Conservation (phyloP, 768 basidiomycete species). For the Russula ochroleuca region DNA sequence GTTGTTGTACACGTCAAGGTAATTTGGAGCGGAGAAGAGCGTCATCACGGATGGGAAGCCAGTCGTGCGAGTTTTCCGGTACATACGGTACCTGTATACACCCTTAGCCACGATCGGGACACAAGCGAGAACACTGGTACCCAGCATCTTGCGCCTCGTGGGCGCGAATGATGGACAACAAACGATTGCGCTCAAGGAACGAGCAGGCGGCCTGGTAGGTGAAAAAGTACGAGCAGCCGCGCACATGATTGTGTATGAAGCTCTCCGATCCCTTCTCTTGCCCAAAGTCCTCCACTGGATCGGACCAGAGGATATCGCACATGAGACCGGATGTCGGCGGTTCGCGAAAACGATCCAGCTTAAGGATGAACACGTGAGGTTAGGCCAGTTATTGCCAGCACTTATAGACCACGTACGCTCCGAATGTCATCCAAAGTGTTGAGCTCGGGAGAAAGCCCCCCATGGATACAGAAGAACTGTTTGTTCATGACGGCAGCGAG, state of each 20-base stretch:
- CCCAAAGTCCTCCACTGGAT: slow-evolving; percentile 97
- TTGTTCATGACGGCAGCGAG: slow-evolving; percentile 99
- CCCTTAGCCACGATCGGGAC: slow-evolving; percentile 4
- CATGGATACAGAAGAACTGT: slow-evolving; percentile 98
- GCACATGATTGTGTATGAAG: slow-evolving; percentile 93
- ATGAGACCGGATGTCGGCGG: slow-evolving; percentile 96
- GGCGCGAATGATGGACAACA: slow-evolving; percentile 94
- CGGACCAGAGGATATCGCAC: slow-evolving; percentile 99
- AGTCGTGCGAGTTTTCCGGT: slow-evolving; percentile 95
- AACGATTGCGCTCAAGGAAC: slow-evolving; percentile 95
- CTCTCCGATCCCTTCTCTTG: slow-evolving; percentile 86
- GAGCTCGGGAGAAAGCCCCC: slow-evolving; percentile 92
- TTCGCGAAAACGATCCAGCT: slow-evolving; percentile 98
- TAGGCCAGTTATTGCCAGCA: not conserved
- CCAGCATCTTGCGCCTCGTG: slow-evolving; percentile 99
- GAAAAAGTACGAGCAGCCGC: slow-evolving; percentile 96
- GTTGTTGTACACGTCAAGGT: slow-evolving; percentile 98
- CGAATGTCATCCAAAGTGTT: slow-evolving; percentile 95
- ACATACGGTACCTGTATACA: slow-evolving; percentile 83
- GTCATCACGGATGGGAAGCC: slow-evolving; percentile 99
- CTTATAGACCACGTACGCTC: slow-evolving; percentile 46
- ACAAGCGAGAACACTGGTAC: slow-evolving; percentile 38
- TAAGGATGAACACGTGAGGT: slow-evolving; percentile 9
- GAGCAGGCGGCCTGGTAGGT: slow-evolving; percentile 95
- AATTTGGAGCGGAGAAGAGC: slow-evolving; percentile 98